Conservation (phyloP, 2,329 filamentous ascomycete genomes). For the Blumeria hordei region DNA sequence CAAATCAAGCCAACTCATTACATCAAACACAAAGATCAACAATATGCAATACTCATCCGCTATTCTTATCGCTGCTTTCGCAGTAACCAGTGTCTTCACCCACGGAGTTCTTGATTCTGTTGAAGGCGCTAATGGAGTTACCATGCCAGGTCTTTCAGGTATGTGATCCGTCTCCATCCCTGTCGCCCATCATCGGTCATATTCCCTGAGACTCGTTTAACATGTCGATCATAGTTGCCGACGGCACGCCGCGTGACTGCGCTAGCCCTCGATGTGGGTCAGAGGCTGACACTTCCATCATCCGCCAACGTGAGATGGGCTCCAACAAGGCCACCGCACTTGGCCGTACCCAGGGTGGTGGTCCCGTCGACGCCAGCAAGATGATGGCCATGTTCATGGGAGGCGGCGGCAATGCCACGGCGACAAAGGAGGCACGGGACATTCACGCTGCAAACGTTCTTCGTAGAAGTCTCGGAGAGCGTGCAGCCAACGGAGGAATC, state of each 20-base stretch:
- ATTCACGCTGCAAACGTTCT: conserved; percentile 49
- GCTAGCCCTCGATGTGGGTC: conserved; percentile 33
- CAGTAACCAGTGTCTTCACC: conserved; percentile 22
- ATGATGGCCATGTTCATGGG: conserved; percentile 39
- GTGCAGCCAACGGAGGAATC: not conserved
- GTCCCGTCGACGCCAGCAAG: conserved; percentile 29
- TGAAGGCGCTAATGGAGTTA: conserved; percentile 34
- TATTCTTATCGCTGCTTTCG: conserved; percentile 22
- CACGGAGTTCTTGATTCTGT: conserved; percentile 33
- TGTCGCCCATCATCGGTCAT: conserved; percentile 3
- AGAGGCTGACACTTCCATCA: conserved; percentile 48
- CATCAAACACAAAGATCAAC: conserved; percentile 2
- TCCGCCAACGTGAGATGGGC: conserved; percentile 33
- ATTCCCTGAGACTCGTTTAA: conserved; percentile 2
- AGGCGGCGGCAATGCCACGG: conserved; percentile 16
- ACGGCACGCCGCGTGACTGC: conserved; percentile 45
- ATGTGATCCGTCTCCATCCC: conserved; percentile 5
- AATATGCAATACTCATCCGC: conserved; percentile 24
- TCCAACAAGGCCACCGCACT: conserved; percentile 30
- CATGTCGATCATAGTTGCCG: conserved; percentile 21
- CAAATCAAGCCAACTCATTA: too few relatives aligned
- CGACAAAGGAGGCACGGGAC: conserved; percentile 36
- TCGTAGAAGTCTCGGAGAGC: not conserved
- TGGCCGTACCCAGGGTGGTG: conserved; percentile 36
- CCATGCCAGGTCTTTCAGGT: conserved; percentile 35